Evolutionary conservation across 768 basidiomycete genomes (phyloP).

Genomic region (Leccinellum luteum): DNA sequence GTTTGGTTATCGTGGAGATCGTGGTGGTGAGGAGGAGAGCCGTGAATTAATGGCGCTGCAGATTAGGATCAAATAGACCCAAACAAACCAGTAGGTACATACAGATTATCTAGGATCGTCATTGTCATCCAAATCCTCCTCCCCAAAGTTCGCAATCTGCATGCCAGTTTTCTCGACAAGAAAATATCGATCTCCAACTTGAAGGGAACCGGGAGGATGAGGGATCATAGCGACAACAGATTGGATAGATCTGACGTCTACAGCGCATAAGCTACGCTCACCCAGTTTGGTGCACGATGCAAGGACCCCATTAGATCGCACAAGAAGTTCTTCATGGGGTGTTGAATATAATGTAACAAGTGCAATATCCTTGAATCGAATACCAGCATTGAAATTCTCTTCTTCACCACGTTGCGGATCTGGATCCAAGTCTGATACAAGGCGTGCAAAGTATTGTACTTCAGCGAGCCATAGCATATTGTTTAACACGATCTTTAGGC

Average conservation of each 20-base stretch:
- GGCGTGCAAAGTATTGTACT: neutral
- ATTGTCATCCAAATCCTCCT: neutral
- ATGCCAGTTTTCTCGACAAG: neutral
- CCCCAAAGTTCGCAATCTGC: neutral
- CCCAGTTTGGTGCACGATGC: neutral
- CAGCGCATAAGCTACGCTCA: neutral
- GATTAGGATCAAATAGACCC: too few relatives aligned
- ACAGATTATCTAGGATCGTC: too few relatives aligned
- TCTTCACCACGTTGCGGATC: too few relatives aligned
- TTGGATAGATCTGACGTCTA: neutral
- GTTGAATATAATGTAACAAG: neutral
- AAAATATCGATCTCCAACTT: neutral
- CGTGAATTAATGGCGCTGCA: too few relatives aligned
- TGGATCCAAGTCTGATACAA: neutral
- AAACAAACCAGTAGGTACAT: too few relatives aligned
- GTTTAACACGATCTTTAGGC: neutral
- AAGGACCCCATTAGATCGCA: neutral
- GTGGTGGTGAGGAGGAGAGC: too few relatives aligned
- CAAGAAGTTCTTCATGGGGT: neutral
- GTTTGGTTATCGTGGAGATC: too few relatives aligned
- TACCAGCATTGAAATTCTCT: neutral
- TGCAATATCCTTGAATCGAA: neutral
- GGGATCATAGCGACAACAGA: neutral
- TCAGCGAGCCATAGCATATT: neutral
- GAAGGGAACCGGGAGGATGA: neutral